phyloP scores from a whole-genome alignment of 2,329 filamentous ascomycete genomes.

The Rhytidhysteron rufulum region DNA sequence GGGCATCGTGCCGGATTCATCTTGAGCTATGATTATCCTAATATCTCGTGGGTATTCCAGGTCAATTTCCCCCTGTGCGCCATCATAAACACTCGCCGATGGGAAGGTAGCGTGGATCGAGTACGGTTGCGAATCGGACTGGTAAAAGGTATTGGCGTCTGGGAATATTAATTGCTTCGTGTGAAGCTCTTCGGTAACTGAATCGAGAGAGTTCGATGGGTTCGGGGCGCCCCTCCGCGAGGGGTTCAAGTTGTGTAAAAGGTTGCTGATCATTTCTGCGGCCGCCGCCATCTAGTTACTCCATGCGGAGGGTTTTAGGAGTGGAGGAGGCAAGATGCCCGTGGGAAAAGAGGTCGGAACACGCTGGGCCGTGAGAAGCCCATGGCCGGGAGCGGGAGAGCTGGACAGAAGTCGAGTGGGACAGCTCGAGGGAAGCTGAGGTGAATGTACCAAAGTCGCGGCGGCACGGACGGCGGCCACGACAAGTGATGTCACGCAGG shows the following conservation, averaged over 20 bases:
- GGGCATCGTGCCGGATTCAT: conserved; percentile 32
- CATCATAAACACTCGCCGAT: conserved; percentile 30
- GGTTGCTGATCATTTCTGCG: conserved; percentile 38
- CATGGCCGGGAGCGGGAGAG: conserved; percentile 19
- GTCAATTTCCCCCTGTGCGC: conserved; percentile 37
- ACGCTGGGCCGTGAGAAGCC: conserved; percentile 18
- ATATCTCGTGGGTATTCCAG: conserved; percentile 39
- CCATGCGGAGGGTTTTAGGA: conserved; percentile 12
- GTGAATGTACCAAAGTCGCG: neutral
- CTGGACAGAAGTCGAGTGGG: conserved; percentile 1
- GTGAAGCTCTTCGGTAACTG: conserved; percentile 38
- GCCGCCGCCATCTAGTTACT: conserved; percentile 2
- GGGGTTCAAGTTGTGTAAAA: conserved; percentile 28
- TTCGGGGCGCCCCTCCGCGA: conserved; percentile 25
- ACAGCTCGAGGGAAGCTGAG: neutral
- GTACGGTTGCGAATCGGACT: conserved; percentile 34
- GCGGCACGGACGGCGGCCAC: neutral
- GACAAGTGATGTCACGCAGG: neutral
- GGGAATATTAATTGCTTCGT: conserved; percentile 41
- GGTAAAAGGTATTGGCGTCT: conserved; percentile 31
- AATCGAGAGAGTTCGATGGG: conserved; percentile 29
- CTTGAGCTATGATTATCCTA: conserved; percentile 42
- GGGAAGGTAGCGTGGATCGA: conserved; percentile 27
- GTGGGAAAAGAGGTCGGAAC: conserved; percentile 18
- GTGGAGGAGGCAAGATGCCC: conserved; percentile 12